Base-by-base conservation (phyloP, 75 land plant species). In the Ceratopteris richardii region DNA sequence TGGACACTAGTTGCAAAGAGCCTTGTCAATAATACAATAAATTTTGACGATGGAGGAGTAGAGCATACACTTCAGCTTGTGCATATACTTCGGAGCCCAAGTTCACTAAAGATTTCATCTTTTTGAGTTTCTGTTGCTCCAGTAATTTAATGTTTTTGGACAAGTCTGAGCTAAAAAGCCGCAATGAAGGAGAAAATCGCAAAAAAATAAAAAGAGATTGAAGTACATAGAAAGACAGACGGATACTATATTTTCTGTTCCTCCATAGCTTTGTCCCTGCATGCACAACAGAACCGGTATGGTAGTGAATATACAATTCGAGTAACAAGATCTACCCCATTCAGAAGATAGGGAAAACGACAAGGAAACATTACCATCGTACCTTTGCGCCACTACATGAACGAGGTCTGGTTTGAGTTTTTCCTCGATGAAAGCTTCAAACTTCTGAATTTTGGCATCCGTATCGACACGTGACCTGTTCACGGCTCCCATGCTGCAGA, bases 41-140 rank as follows among this genome's bases (percentile, higher is more conserved):
- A n/a, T 11, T 14, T 52, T 14, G 54, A 52, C 14, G 12, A 13
- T 16, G 54, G 54, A 31, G 20, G 13, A 67, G 24, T 31, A 51
- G 19, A 22, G 55, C 85, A 58, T 88, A 88, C 96, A 94, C 96
- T 37, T 90, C 91, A 14, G 88, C 96, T 72, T 90, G 98, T 41
- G 59, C 58, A 61, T 94, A 94, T 0, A 94, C 84, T 74, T 94
- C 98, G 57, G 96, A 90, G 29, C 98, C 96, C 62, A 94, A 75
- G 65, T 94, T 94, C 26, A 90, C 82, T 81, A 86, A 57, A 6
- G 96, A 76, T 28, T 78, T 70, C 18, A 94, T 67, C 39, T 67
- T 70, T 9, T 83, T 79, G 22, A 94, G 73, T 31, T 72, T 82
- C 61, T 94, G 81, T 31, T 78, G 72, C 72, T 90, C 79, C 63